Evolutionary conservation across 2,329 filamentous ascomycete genomes (phyloP).

Genomic region (Sclerotinia subarctica): DNA sequence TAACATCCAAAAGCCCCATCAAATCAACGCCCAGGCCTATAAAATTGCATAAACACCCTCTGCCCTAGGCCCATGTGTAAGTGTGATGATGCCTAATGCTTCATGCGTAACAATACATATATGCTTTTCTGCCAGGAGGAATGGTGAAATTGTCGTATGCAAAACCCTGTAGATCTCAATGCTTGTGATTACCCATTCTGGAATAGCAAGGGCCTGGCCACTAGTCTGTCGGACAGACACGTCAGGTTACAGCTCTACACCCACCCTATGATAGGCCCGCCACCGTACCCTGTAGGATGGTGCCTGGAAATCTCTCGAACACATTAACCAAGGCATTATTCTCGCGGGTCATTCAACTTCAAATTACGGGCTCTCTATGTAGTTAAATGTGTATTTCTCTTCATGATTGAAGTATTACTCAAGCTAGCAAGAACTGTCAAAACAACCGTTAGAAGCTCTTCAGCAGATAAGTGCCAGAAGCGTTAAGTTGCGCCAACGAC

Average conservation of each 20-base stretch:
- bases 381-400: background rate
- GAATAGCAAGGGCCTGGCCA: background rate
- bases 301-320: background rate
- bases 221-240: background rate
- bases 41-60: too few relatives aligned
- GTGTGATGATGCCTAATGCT: background rate
- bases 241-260: too few relatives aligned
- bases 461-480: background rate
- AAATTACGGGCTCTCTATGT: background rate
- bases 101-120: background rate
- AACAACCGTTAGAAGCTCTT: background rate
- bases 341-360: background rate
- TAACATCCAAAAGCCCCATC: background rate
- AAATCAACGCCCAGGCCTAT: background rate
- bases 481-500: background rate
- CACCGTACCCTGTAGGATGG: background rate
- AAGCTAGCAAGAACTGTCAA: background rate
- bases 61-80: too few relatives aligned
- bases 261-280: background rate
- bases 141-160: background rate
- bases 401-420: background rate
- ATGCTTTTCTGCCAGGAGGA: too few relatives aligned
- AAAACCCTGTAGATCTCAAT: background rate
- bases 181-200: background rate
- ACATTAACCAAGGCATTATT: background rate